Conservation (phyloP, 257 asterid genomes). For the Oldenlandia corymbosa region DNA sequence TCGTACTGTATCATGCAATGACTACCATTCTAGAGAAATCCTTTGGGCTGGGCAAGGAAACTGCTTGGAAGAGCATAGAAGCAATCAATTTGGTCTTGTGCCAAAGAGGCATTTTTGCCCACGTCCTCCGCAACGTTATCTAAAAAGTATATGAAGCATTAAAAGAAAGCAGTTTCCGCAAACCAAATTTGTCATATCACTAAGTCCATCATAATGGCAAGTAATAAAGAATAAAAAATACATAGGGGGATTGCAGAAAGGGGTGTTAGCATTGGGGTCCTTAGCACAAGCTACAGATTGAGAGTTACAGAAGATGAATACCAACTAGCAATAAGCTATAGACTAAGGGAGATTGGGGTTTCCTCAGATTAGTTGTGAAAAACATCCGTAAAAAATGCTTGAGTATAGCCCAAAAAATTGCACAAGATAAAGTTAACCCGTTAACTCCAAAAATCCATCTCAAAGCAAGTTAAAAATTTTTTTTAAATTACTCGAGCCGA, state of each 20-base stretch:
- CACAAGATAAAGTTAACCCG: not conserved
- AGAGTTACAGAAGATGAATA: too few relatives aligned
- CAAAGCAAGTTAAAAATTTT: not conserved
- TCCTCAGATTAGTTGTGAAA: not conserved
- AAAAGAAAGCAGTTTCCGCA: not conserved
- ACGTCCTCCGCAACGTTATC: slow-evolving; percentile 83
- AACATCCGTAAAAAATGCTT: not conserved
- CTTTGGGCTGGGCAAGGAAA: slow-evolving; percentile 71
- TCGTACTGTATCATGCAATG: slow-evolving; percentile 3
- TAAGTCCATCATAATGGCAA: not conserved
- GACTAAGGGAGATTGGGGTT: not conserved
- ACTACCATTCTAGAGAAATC: slow-evolving; percentile 60
- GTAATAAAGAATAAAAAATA: not conserved
- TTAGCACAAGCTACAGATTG: too few relatives aligned
- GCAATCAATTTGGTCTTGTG: slow-evolving; percentile 69
- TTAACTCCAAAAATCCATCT: not conserved
- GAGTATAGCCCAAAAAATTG: too few relatives aligned
- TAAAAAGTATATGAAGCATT: slow-evolving; percentile 3
- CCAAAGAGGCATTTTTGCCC: slow-evolving; percentile 94
- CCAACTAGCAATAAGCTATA: not conserved
- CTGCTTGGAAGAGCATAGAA: slow-evolving; percentile 72
- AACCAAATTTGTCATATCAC: not conserved
- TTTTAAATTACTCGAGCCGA: slow-evolving; percentile 3
- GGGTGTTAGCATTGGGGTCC: too few relatives aligned
- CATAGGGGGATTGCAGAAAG: not conserved